Evolutionary conservation across 805 yeast genomes (phyloP), one percentile per base, ranked within the genome.

Genomic region (Metschnikowia kunwiensis): DNA sequence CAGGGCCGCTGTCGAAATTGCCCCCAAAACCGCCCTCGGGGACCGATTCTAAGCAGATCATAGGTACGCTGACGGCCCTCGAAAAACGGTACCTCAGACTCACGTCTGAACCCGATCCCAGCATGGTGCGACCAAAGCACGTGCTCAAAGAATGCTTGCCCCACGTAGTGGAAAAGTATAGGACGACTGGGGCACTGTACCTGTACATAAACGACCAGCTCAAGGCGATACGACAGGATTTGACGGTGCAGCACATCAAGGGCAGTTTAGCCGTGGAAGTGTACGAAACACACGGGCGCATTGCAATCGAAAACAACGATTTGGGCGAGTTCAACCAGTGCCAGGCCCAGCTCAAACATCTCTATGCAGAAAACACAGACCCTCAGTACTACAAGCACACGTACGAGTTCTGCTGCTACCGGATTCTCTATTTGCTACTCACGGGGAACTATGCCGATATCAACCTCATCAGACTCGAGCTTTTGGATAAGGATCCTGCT

Each of bases 301-400:
- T 89, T n/a, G 95, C 97, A 0, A 72, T 91, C 24, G 83, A 80
- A 48, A 80, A 83, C 53, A 72, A 75, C 26, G 98, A 91, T 58
- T 62, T 91, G 44, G 97, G 97, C 7, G 97, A 93, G 58, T 88
- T 85, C 58, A 93, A 93, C 63, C 97, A 91, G 58, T 93, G 97
- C 57, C 95, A 85, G 58, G 78, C 94, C 11, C 86, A 87, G 50
- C 62, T 93, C 33, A 76, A 76, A 44, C 67, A 73, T 29, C 63
- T 89, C 16, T 89, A 82, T 53, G 74, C 66, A 18, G 15, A 58
- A 61, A 32, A 54, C 63, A n/a, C 49, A 47, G 21, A 32, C n/a
- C 24, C 39, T 5, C 25, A 5, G 7, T 34, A 11, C 28, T 39
- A 35, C 17, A 25, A 37, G 12, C 27, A 37, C 18, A 43, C 52